Conservation (phyloP, 2,329 filamentous ascomycete species). For the Colletotrichum melonis region DNA sequence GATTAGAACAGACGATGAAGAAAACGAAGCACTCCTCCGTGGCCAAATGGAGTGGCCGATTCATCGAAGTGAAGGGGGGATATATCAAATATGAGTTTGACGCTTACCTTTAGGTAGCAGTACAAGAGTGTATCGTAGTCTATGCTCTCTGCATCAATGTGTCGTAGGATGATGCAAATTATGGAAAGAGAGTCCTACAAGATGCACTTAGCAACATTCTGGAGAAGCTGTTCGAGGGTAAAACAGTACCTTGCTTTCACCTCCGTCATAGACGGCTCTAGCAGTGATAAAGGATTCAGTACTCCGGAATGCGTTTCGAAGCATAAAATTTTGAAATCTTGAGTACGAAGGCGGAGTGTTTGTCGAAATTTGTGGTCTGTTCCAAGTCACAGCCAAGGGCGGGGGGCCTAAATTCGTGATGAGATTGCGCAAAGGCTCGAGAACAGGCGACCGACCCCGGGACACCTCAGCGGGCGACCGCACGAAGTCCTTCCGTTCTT, state of each 20-base stretch:
- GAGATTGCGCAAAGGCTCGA: conserved; percentile 70
- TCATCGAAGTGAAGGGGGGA: background rate
- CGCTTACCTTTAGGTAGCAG: conserved; percentile 72
- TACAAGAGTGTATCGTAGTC: conserved; percentile 75
- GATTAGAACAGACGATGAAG: background rate
- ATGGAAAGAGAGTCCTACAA: conserved; percentile 72
- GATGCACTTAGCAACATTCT: background rate
- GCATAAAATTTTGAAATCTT: conserved; percentile 79
- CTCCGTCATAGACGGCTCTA: conserved; percentile 76
- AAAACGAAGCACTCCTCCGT: background rate
- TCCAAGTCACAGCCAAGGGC: conserved; percentile 76
- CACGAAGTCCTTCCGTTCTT: conserved; percentile 68
- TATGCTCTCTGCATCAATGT: conserved; percentile 73
- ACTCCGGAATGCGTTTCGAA: conserved; percentile 74
- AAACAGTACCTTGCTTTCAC: conserved; percentile 69
- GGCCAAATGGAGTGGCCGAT: background rate
- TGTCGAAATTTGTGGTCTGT: conserved; percentile 71
- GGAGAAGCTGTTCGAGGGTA: background rate
- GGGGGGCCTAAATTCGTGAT: conserved; percentile 76
- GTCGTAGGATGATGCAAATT: conserved; percentile 75
- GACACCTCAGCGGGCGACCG: conserved; percentile 65
- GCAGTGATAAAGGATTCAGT: conserved; percentile 73
- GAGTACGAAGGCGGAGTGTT: conserved; percentile 75
- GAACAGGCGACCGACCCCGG: conserved; percentile 64
- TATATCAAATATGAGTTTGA: background rate